A percentile compares a stretch with the other conserved stretches of the same genome.
phyloP scores from a whole-genome alignment of 495 filamentous ascomycete genomes.

The Cryomyces minteri region DNA sequence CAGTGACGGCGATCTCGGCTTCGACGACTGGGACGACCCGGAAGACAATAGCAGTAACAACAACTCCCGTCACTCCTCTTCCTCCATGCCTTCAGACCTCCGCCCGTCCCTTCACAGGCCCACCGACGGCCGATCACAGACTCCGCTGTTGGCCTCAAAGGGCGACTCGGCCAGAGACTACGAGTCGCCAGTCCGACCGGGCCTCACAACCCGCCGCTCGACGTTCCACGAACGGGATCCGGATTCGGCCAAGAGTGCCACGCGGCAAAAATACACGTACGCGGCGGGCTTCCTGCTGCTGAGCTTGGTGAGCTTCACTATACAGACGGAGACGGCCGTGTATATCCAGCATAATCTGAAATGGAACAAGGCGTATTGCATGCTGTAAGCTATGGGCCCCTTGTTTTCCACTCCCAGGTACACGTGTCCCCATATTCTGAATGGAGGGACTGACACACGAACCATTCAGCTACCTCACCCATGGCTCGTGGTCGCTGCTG shows the following conservation, averaged over 20 bases:
- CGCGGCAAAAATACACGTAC: slow-evolving; percentile 65
- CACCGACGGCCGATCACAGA: slow-evolving; percentile 2
- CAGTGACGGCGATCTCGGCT: slow-evolving; percentile 9
- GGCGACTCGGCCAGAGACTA: slow-evolving; percentile 1
- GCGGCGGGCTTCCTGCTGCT: slow-evolving; percentile 66
- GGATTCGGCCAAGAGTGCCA: slow-evolving; percentile 36
- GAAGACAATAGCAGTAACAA: background rate
- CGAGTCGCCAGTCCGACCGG: slow-evolving; percentile 15
- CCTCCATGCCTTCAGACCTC: slow-evolving; percentile 16
- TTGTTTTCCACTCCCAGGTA: background rate
- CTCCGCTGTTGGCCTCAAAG: slow-evolving; percentile 6
- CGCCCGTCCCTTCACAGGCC: slow-evolving; percentile 5
- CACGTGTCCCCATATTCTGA: background rate
- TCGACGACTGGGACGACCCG: slow-evolving; percentile 16
- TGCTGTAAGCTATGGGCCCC: slow-evolving; percentile 48
- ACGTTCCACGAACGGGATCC: slow-evolving; percentile 46
- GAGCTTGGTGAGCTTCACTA: slow-evolving; percentile 61
- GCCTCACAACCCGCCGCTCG: slow-evolving; percentile 21
- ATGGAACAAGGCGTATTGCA: slow-evolving; percentile 95
- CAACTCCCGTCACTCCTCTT: too few relatives aligned
- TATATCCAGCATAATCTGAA: slow-evolving; percentile 76
- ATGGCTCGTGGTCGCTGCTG: slow-evolving; percentile 78
- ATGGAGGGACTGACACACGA: background rate
- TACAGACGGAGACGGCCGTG: slow-evolving; percentile 88
- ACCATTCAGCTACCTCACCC: slow-evolving; percentile 59